Conservation (phyloP, 768 basidiomycete species). For the Agaricus blazei region DNA sequence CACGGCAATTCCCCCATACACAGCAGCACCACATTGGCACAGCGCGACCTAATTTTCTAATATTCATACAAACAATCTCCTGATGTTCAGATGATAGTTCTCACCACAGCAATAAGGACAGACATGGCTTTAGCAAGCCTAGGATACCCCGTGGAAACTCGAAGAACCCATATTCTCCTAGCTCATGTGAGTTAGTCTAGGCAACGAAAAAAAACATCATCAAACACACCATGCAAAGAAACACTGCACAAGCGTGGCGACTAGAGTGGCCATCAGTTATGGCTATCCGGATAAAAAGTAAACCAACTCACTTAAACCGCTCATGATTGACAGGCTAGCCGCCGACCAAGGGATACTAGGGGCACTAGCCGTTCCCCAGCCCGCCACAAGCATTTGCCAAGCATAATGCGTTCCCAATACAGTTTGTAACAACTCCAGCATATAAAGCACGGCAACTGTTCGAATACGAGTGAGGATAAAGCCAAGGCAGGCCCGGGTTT, state of each 20-base stretch:
- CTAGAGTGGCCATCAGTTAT: not conserved
- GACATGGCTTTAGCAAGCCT: not conserved
- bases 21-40: not conserved
- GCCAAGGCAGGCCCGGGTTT: not conserved
- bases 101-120: constrained; percentile 7
- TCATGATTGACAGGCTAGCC: constrained; percentile 5
- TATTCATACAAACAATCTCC: not conserved
- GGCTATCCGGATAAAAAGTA: not conserved
- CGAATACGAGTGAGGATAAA: not conserved
- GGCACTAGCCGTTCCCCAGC: constrained; percentile 3
- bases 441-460: constrained; percentile 5
- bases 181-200: not conserved
- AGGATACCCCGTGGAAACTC: not conserved
- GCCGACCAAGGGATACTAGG: constrained; percentile 1
- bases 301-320: not conserved
- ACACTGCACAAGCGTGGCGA: constrained; percentile 6
- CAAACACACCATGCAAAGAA: constrained; percentile 11
- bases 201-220: not conserved
- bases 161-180: constrained; percentile 12
- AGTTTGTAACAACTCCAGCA: constrained; percentile 6
- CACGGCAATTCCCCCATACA: constrained; percentile 5
- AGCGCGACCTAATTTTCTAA: not conserved
- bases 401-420: constrained; percentile 7
- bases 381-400: constrained; percentile 8
- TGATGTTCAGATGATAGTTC: not conserved